Evolutionary conservation across 139 green algal species (phyloP).

Genomic region (Gonium pectorale): DNA sequence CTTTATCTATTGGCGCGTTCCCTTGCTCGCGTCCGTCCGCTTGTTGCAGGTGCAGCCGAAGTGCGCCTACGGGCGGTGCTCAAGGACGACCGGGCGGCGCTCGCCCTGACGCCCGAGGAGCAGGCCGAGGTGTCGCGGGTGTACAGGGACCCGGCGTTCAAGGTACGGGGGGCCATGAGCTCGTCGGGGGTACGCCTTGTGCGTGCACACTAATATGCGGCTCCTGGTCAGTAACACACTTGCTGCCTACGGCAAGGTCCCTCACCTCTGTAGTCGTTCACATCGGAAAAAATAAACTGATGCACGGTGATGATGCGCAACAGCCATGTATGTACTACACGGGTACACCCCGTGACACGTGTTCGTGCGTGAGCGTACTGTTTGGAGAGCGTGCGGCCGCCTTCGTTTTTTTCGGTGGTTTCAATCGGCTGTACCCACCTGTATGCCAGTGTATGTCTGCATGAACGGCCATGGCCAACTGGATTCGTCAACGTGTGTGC

Average conservation of each 20-base stretch:
- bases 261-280: too few relatives aligned
- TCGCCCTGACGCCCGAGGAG: neutral
- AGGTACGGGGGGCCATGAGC: slow-evolving; percentile 10
- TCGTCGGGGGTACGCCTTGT: too few relatives aligned
- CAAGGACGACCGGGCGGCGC: neutral
- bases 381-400: too few relatives aligned
- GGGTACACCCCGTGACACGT: too few relatives aligned
- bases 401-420: too few relatives aligned
- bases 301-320: neutral
- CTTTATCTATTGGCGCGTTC: neutral
- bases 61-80: neutral
- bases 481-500: neutral
- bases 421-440: too few relatives aligned
- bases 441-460: neutral
- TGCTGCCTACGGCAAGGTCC: too few relatives aligned
- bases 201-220: too few relatives aligned
- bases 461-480: neutral
- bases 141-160: slow-evolving; percentile 23
- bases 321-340: neutral
- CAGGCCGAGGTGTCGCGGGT: neutral
- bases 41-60: neutral
- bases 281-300: too few relatives aligned
- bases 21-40: too few relatives aligned
- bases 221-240: too few relatives aligned
- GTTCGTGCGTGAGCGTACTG: too few relatives aligned